Conservation (phyloP, 2,329 filamentous ascomycete species). For the Knoxdaviesia capensis region DNA sequence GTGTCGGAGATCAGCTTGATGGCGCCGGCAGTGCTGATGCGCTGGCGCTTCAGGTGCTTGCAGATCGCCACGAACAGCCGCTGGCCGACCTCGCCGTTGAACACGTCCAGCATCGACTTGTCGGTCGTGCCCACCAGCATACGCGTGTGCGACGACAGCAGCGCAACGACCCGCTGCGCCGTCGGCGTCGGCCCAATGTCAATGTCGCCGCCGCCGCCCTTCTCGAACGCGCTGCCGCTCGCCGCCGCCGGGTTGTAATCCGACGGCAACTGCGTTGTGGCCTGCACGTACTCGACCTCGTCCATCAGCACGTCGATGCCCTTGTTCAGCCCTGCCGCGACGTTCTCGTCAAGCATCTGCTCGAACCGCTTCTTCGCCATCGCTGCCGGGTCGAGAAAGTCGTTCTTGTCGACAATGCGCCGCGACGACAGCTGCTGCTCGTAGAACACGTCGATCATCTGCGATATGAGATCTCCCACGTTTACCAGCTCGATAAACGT, state of each 20-base stretch:
- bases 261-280: slow-evolving; percentile 64
- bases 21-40: slow-evolving; percentile 73
- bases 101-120: slow-evolving; percentile 95
- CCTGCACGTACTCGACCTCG: slow-evolving; percentile 88
- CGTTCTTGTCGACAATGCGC: slow-evolving; percentile 74
- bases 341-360: slow-evolving; percentile 93
- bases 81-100: slow-evolving; percentile 92
- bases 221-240: slow-evolving; percentile 13
- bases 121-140: slow-evolving; percentile 93
- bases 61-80: slow-evolving; percentile 81
- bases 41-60: slow-evolving; percentile 94
- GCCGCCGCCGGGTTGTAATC: slow-evolving; percentile 63
- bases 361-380: slow-evolving; percentile 98
- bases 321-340: slow-evolving; percentile 88
- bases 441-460: slow-evolving; percentile 98
- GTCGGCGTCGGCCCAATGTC: slow-evolving; percentile 55
- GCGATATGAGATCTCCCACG: slow-evolving; percentile 89
- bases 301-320: slow-evolving; percentile 97
- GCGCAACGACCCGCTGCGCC: slow-evolving; percentile 60
- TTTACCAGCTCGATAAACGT: slow-evolving; percentile 96
- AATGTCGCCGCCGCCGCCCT: slow-evolving; percentile 13
- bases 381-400: slow-evolving; percentile 79
- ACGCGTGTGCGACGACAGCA: slow-evolving; percentile 72
- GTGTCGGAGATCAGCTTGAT: slow-evolving; percentile 91
- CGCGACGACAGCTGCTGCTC: slow-evolving; percentile 76